Evolutionary conservation across 2,329 filamentous ascomycete species (phyloP).

Genomic region (Alternaria viburni): DNA sequence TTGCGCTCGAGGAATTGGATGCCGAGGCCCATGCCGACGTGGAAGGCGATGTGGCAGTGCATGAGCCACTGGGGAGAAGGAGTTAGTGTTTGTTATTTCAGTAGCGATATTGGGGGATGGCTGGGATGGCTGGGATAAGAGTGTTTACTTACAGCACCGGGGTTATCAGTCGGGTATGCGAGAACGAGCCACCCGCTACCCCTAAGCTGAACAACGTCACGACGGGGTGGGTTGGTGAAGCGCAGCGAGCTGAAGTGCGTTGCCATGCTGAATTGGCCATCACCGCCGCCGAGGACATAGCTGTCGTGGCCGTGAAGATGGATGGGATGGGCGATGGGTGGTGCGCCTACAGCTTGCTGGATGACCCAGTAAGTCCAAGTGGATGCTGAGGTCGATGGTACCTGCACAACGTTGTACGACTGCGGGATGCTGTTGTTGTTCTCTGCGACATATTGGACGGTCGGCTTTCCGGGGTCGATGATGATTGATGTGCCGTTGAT

Average conservation of each 20-base stretch:
- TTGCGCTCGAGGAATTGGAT: constrained; percentile 36
- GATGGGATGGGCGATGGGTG: constrained; percentile 46
- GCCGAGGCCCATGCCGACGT: constrained; percentile 36
- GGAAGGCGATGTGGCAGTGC: constrained; percentile 39
- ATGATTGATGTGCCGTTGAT: constrained; percentile 55
- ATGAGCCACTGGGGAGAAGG: constrained; percentile 28
- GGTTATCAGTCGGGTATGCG: constrained; percentile 59
- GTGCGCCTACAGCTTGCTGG: constrained; percentile 46
- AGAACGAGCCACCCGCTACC: constrained; percentile 53
- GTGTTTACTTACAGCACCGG: constrained; percentile 45
- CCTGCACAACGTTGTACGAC: constrained; percentile 51
- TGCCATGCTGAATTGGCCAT: constrained; percentile 21
- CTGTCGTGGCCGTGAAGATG: constrained; percentile 40
- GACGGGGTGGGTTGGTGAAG: constrained; percentile 44
- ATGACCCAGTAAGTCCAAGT: constrained; percentile 57
- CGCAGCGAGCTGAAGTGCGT: constrained; percentile 31
- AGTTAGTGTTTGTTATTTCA: not conserved
- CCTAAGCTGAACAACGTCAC: constrained; percentile 43
- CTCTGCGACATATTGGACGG: constrained; percentile 52
- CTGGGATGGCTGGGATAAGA: not conserved
- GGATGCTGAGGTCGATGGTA: constrained; percentile 36
- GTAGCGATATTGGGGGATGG: not conserved
- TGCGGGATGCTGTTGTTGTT: constrained; percentile 50
- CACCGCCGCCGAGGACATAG: constrained; percentile 43
- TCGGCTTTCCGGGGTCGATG: constrained; percentile 58